Evolutionary conservation across 2,329 filamentous ascomycete genomes (phyloP).

Genomic region (Byssoonygena ceratinophila): DNA sequence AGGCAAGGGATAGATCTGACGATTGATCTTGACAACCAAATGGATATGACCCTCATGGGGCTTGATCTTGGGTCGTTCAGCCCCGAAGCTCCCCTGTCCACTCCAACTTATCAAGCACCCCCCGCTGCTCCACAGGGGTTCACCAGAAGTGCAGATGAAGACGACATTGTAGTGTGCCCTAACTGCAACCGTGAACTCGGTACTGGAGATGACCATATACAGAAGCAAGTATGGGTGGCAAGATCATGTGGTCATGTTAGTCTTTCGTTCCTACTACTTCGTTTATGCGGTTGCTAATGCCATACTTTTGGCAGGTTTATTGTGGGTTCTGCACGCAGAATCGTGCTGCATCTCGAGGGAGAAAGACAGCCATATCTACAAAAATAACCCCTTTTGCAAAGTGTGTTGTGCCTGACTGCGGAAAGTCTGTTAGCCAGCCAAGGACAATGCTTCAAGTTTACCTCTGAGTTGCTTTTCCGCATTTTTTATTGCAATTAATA

Average conservation of each 20-base stretch:
- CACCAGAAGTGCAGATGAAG: conserved; percentile 62
- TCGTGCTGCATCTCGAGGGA: conserved; percentile 29
- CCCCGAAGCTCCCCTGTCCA: conserved; percentile 13
- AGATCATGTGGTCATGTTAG: conserved; percentile 83
- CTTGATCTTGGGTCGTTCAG: conserved; percentile 33
- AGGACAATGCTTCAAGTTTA: conserved; percentile 40
- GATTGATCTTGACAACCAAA: conserved; percentile 19
- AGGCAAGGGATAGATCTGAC: conserved; percentile 21
- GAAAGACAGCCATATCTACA: conserved; percentile 20
- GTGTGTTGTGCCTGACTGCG: conserved; percentile 37
- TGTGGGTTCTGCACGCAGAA: conserved; percentile 39
- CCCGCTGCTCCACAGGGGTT: conserved; percentile 63
- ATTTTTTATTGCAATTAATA: neutral
- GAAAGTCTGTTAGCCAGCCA: conserved; percentile 30
- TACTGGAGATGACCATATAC: conserved; percentile 53
- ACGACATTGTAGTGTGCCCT: conserved; percentile 68
- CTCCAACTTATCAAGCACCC: conserved; percentile 48
- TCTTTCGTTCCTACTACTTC: neutral
- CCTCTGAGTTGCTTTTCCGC: conserved; percentile 26
- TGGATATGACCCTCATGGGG: conserved; percentile 26
- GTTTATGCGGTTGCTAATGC: conserved; percentile 10
- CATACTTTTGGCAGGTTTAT: conserved; percentile 32
- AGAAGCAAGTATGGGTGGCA: conserved; percentile 85
- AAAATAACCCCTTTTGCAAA: conserved; percentile 34
- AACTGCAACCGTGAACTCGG: conserved; percentile 78